Base-by-base conservation (phyloP, 495 filamentous ascomycete genomes). In the Mytilinidion resinicola region DNA sequence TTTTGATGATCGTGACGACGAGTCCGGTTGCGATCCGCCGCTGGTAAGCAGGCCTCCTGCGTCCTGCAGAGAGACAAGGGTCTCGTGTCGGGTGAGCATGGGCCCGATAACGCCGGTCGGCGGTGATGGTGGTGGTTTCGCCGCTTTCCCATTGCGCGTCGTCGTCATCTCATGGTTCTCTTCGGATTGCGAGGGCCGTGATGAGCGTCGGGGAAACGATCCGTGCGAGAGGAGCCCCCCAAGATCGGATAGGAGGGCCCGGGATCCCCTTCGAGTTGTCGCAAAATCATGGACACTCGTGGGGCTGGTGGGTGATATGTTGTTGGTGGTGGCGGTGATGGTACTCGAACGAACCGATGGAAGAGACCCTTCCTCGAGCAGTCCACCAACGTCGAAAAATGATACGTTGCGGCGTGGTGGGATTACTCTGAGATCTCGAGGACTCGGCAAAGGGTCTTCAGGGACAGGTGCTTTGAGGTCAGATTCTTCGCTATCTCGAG, bases 231-330 rank as follows among this genome's bases (percentile, higher is more conserved):
- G 17, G 4, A 68, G 48, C 6, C 60, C 68, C 9, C 68, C 68
- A 1, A 68, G 35, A 48, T 68, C 68, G 17, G 59, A 44, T 9
- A 67, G 53, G 6, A 69, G 59, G 10, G 65, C 60, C 41, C 61
- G 60, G 12, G 67, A 70, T 15, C 69, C 66, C 38, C 64, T 39
- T 35, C 70, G 62, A 5, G 66, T 51, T 30, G 57, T 56, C 34
- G 64, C 67, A 39, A 74, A 80, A 59, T 77, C 72, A 34, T 77
- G 73, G 57, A 64, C 51, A 11, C 56, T 75, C 1, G 57, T 79
- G 17, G 69, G 70, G 19, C 70, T 74, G 59, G 74, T 75, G 21
- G 60, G 65, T 37, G 64, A 64, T 55, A 57, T 14, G 60, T 43
- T 44, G 60, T 20, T 42, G 25, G 2, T 30, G 25, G 25, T 6